Evolutionary conservation across 345 rosid species (phyloP), one percentile per base, ranked within the genome.

Genomic region (Brassica cretica): DNA sequence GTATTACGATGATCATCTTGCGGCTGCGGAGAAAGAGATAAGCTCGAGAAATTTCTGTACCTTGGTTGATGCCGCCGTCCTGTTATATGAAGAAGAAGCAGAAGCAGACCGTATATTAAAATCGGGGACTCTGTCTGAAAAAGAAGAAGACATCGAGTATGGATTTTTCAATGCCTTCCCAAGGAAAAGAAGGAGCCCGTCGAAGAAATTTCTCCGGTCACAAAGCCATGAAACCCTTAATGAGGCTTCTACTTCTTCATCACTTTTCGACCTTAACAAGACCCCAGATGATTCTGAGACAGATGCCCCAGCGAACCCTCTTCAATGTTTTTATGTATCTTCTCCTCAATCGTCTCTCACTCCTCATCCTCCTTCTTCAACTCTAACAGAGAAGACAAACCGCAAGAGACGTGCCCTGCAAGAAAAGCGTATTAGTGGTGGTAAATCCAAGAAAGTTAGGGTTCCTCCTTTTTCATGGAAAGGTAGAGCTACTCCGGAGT

Each of bases 401-500:
- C 27, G 78, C 56, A 65, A 53, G 55, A 33, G 33, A 56, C 71
- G 29, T 55, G 58, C 11, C 11, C 9, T 5, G 64, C 24, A 55
- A 69, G 25, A 51, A 3, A 29, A 53, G 49, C 15, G 11, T 14
- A 25, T 1, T 6, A 59, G n/a, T 58, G 14, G 41, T 66, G 69
- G 66, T 56, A 15, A 29, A 12, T 11, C 6, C 63, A 69, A 69
- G 63, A 76, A 61, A 49, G 18, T 25, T n/a, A 76, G 37, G 39
- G 27, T 21, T 76, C 18, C 3, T 62, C 5, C 25, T 76, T 46
- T 18, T 10, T 24, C 74, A 46, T 53, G 27, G 25, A n/a, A 5
- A 59, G 73, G 5, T 5, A 77, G 71, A 64, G 71, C n/a, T 51
- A 15, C 0, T 3, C 79, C 79, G 18, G 32, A 18, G 24, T 68